A percentile compares a stretch with the other conserved stretches of the same genome.
Evolutionary conservation across 73 alveolate genomes (phyloP).

Genomic region (Tetrahymena thermophila): DNA sequence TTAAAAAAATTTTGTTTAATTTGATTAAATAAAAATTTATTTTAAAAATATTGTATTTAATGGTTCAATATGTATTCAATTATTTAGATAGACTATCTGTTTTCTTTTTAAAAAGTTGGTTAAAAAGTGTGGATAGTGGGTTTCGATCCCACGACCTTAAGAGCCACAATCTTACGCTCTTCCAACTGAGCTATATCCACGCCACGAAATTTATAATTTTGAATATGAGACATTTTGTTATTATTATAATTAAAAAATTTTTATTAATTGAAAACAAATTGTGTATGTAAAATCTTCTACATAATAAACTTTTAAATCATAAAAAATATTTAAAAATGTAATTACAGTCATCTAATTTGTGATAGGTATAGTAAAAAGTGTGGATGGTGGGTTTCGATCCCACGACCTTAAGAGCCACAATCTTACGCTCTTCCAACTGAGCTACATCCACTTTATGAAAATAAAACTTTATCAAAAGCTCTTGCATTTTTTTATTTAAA

Average conservation of each 20-base stretch:
- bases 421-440: constrained; percentile 2
- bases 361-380: background rate
- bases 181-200: constrained; percentile 1
- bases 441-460: background rate
- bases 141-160: constrained; percentile 1
- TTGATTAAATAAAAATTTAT: no score
- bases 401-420: constrained; percentile 5
- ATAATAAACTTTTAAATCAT: no score
- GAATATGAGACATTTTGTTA: background rate
- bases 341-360: no score
- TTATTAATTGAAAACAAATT: no score
- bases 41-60: no score
- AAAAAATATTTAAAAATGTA: no score
- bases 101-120: background rate
- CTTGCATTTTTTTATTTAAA: background rate
- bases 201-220: background rate
- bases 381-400: background rate
- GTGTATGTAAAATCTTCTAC: no score
- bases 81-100: no score
- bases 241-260: no score
- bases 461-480: background rate
- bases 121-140: background rate
- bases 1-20: background rate
- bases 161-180: constrained; percentile 3
- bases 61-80: background rate